Conservation (phyloP, 345 rosid genomes). For the Carallia brachiata region DNA sequence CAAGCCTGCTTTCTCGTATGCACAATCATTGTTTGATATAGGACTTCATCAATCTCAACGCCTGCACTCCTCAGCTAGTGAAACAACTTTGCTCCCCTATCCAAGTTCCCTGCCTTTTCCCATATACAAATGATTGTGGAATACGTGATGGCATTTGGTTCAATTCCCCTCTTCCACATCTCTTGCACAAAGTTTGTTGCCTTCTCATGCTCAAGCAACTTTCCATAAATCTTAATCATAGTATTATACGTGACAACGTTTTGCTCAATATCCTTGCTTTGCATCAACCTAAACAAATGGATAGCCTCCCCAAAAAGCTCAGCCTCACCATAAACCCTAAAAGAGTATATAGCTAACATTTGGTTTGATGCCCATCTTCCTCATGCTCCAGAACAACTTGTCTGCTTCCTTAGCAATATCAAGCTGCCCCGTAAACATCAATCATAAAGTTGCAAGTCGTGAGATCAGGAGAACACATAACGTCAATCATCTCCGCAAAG, state of each 20-base stretch:
- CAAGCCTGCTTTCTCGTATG: conserved; percentile 82
- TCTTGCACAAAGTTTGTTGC: conserved; percentile 83
- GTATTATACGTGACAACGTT: conserved; percentile 89
- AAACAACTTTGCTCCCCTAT: conserved; percentile 76
- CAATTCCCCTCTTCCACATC: conserved; percentile 80
- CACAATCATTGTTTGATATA: conserved; percentile 97
- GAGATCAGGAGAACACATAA: conserved; percentile 63
- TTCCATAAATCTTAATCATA: conserved; percentile 87
- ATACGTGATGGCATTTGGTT: conserved; percentile 83
- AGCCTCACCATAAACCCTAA: conserved; percentile 89
- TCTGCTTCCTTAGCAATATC: conserved; percentile 95
- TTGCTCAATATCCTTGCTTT: conserved; percentile 84
- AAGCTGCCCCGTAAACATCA: conserved; percentile 88
- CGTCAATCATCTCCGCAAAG: conserved; percentile 82
- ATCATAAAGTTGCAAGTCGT: conserved; percentile 85
- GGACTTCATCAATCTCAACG: conserved; percentile 83
- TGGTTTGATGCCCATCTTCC: conserved; percentile 81
- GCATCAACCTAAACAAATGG: conserved; percentile 85
- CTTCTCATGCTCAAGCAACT: conserved; percentile 86
- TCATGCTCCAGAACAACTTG: conserved; percentile 89
- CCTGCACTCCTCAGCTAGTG: conserved; percentile 81
- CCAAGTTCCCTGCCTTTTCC: conserved; percentile 92
- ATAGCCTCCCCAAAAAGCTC: conserved; percentile 92
- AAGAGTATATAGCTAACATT: conserved; percentile 80
- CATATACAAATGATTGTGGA: conserved; percentile 84